These are phyloP conservation scores for Tilletia indica DNA, from an alignment of 1,284 basidiomycete genomes.

Conservation along the genomic window DNA sequence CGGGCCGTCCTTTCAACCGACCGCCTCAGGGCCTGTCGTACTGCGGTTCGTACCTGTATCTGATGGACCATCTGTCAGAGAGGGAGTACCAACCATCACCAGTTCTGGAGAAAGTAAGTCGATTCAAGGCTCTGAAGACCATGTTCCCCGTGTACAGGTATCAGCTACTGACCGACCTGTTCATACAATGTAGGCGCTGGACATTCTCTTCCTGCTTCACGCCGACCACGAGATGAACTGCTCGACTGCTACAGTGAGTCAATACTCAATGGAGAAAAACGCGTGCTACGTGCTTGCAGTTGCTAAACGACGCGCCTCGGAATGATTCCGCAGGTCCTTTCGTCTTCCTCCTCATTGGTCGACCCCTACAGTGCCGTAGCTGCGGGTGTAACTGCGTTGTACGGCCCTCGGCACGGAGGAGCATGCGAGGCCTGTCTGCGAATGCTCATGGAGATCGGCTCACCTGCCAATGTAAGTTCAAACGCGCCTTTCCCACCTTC, in stretches of 20 bases:
- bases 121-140: neutral
- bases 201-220: constrained; percentile 78
- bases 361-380: constrained; percentile 78
- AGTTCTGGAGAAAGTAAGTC: constrained; percentile 65
- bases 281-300: no score
- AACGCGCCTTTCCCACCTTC: no score
- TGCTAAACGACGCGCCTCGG: no score
- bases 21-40: constrained; percentile 78
- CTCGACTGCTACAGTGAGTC: constrained; percentile 68
- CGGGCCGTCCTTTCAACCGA: constrained; percentile 80
- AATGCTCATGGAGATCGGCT: constrained; percentile 18
- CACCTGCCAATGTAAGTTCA: constrained; percentile 19
- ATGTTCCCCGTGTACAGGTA: neutral
- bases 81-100: constrained; percentile 70
- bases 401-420: constrained; percentile 72
- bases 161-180: neutral
- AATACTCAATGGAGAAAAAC: neutral
- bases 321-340: constrained; percentile 51
- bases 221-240: constrained; percentile 80
- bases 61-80: constrained; percentile 76
- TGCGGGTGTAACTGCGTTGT: constrained; percentile 28
- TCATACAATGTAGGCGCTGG: constrained; percentile 62
- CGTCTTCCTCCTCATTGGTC: constrained; percentile 77
- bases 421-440: constrained; percentile 26
- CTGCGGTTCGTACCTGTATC: constrained; percentile 77